Conservation (phyloP, 208 protist species). For the Leishmania guyanensis region DNA sequence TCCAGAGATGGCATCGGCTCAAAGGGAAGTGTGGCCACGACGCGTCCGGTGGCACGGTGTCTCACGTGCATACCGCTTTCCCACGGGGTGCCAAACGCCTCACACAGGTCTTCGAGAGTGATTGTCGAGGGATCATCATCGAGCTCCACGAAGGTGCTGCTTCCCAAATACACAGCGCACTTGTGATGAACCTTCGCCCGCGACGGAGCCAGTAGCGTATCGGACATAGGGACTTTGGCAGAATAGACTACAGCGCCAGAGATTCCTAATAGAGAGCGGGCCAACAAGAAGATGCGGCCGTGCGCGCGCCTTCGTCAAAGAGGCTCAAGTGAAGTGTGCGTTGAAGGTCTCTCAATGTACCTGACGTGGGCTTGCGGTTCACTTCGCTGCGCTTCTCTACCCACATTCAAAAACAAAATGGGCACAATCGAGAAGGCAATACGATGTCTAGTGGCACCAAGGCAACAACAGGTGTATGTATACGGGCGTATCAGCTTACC, state of each 20-base stretch:
- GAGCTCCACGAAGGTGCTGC: slow-evolving; percentile 66
- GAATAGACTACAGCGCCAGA: background rate
- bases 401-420: background rate
- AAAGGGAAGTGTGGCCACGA: slow-evolving; percentile 80
- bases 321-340: background rate
- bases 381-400: background rate
- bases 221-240: slow-evolving; percentile 7
- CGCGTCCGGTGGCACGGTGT: slow-evolving; percentile 42
- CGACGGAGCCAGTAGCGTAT: background rate
- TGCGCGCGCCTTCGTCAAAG: background rate
- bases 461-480: background rate
- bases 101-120: slow-evolving; percentile 74
- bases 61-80: slow-evolving; percentile 56
- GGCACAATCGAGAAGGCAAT: background rate
- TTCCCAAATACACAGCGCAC: slow-evolving; percentile 63
- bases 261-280: background rate
- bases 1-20: slow-evolving; percentile 44
- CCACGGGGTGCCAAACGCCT: slow-evolving; percentile 57
- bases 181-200: background rate
- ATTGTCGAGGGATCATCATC: slow-evolving; percentile 51
- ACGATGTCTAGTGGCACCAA: background rate
- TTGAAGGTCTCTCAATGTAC: background rate
- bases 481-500: background rate
- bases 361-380: background rate
- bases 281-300: background rate